Conservation (phyloP, 2,329 filamentous ascomycete species). For the Lachnum nothofagi region DNA sequence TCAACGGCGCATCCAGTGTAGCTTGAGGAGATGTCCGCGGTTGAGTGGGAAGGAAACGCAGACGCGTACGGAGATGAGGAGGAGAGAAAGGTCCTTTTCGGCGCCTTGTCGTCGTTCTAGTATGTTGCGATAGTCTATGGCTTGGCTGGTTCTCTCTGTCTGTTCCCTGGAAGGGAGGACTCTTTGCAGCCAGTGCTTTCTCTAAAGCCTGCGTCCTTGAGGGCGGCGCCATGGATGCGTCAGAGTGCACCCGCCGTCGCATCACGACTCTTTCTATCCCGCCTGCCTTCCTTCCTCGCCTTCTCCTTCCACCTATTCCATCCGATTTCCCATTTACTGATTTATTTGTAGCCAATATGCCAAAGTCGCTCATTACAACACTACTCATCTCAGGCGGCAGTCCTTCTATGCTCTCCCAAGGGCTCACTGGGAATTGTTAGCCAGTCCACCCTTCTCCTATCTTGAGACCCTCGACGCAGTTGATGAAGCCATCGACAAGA, state of each 20-base stretch:
- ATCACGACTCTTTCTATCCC: too few species aligned
- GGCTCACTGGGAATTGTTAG: slow-evolving; percentile 76
- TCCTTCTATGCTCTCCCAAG: slow-evolving; percentile 88
- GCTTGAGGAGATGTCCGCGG: slow-evolving; percentile 7
- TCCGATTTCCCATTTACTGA: too few species aligned
- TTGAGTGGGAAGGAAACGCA: slow-evolving; percentile 47
- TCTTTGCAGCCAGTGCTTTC: too few species aligned
- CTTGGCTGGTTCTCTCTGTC: too few species aligned
- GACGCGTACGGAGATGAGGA: slow-evolving; percentile 56
- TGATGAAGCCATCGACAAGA: slow-evolving; percentile 83
- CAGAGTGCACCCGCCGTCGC: too few species aligned
- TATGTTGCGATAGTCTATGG: too few species aligned
- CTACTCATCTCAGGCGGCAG: slow-evolving; percentile 83
- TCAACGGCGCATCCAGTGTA: not conserved
- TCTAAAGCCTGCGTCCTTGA: too few species aligned
- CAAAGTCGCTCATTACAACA: slow-evolving; percentile 78
- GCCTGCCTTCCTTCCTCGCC: too few species aligned
- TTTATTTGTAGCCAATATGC: slow-evolving; percentile 69
- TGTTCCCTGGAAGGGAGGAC: not conserved
- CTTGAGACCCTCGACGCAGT: slow-evolving; percentile 72
- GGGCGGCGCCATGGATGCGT: too few species aligned
- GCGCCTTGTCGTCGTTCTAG: slow-evolving; percentile 84
- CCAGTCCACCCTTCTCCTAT: slow-evolving; percentile 75
- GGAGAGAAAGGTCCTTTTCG: slow-evolving; percentile 73
- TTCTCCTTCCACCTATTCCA: too few species aligned